A percentile compares a stretch with the other conserved stretches of the same genome.
Conservation (phyloP, 1,284 basidiomycete genomes). For the Pascua sp. region DNA sequence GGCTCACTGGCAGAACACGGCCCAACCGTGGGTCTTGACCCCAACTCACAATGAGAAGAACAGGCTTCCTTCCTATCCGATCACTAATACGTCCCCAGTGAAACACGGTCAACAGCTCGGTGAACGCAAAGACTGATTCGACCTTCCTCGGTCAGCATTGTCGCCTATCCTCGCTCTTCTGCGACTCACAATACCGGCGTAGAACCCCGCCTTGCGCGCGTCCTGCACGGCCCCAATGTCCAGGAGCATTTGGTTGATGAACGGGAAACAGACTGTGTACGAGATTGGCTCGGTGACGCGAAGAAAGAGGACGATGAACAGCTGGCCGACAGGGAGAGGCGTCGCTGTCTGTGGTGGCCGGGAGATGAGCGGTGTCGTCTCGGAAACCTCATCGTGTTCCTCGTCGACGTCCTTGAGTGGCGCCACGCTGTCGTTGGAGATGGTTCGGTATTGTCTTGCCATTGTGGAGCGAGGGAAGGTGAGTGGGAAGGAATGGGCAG, state of each 20-base stretch:
- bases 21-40: conserved; percentile 5
- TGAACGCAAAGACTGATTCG: conserved; percentile 37
- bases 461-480: no score
- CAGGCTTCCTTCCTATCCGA: conserved; percentile 36
- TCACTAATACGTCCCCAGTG: conserved; percentile 38
- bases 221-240: conserved; percentile 32
- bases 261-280: conserved; percentile 31
- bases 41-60: conserved; percentile 23
- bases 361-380: not conserved
- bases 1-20: no score
- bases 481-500: no score
- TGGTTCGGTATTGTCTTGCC: no score
- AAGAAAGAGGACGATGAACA: conserved; percentile 34
- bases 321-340: conserved; percentile 34
- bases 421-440: no score
- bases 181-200: conserved; percentile 22
- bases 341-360: conserved; percentile 10
- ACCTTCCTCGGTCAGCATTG: conserved; percentile 17
- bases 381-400: not conserved
- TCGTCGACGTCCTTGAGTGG: not conserved
- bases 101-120: conserved; percentile 38
- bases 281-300: conserved; percentile 38
- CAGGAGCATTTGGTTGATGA: conserved; percentile 40
- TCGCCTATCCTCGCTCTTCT: not conserved
- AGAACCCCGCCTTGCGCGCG: conserved; percentile 33